Evolutionary conservation across 1,139 yeast species (phyloP).

Genomic region (Pneumocystis oryctolagi): DNA sequence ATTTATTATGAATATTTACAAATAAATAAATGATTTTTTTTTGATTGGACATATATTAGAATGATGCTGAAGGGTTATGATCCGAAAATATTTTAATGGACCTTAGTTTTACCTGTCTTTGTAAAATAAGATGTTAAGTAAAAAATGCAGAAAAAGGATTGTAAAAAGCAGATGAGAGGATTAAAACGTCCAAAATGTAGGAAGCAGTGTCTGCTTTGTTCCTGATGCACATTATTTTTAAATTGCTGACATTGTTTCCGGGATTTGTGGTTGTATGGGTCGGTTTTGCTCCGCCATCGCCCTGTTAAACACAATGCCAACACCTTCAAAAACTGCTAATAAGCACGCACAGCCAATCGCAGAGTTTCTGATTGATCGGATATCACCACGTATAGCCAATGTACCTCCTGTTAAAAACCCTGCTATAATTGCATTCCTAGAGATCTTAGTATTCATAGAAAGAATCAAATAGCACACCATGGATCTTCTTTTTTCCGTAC

Average conservation of each 20-base stretch:
- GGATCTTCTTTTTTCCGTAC: constrained; percentile 96
- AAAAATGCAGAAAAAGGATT: not conserved
- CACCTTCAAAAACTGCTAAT: constrained; percentile 95
- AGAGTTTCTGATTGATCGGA: constrained; percentile 91
- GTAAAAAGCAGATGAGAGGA: not conserved
- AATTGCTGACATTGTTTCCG: constrained; percentile 3
- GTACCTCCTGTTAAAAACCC: constrained; percentile 99
- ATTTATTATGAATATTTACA: not conserved
- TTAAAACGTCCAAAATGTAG: not conserved
- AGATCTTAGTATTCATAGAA: not conserved
- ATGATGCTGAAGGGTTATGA: not conserved
- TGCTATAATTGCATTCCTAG: constrained; percentile 85
- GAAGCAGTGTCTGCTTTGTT: not conserved
- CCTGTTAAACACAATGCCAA: constrained; percentile 90
- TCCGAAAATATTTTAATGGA: not conserved
- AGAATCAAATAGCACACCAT: constrained; percentile 18
- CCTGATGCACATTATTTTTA: not conserved
- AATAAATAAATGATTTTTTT: too few relatives aligned
- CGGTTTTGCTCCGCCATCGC: constrained; percentile 73
- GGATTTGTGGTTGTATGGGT: constrained; percentile 32
- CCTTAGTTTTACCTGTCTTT: not conserved
- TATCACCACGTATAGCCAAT: constrained; percentile 94
- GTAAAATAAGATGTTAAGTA: not conserved
- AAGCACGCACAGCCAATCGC: constrained; percentile 97
- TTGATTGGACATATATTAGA: too few relatives aligned